Base-by-base conservation (phyloP, 2,329 filamentous ascomycete genomes). In the Teratosphaeria epicoccoides region DNA sequence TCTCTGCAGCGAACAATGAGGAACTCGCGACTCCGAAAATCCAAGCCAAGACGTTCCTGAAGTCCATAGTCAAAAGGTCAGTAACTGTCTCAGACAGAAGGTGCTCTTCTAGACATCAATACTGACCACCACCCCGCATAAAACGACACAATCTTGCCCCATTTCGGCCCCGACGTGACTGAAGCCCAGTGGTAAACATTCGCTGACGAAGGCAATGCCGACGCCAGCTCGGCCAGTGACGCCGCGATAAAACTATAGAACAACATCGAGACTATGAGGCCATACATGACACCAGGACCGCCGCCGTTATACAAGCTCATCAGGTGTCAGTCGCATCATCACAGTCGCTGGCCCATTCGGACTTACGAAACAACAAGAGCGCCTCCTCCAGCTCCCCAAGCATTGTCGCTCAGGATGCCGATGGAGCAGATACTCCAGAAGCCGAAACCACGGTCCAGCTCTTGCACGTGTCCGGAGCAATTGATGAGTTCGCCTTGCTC, bases 151-250 rank as follows among this genome's bases (percentile, higher is more conserved):
- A 71, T 59, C 24, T 71, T 66, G n/a, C 75, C 74, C 62, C 73
- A 75, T 43, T 64, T 70, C 1, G 60, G 60, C 6, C 75, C 75
- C 10, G 71, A 70, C 1, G 75, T 77, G 20, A 77, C 67, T 3
- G 70, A 71, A 3, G 76, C 74, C 75, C 75, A 79, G 53, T 78
- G 76, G 58, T 78, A 78, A 9, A 78, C 75, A 4, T 65, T 67
- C 6, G 60, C 64, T 4, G 64, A 61, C 2, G 64, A 63, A 0
- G 68, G 66, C 9, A 70, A 66, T 2, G 67, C 62, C 22, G 61
- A 66, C 3, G 73, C 71, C 43, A 78, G 67, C 56, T 78, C 76
- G 17, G 76, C 76, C 44, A 79, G 70, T 26, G 71, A 76, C 6
- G 73, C 70, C 29, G 71, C 72, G 51, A 79, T 70, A 59, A 76